These are phyloP conservation scores for Polysphondylium violaceum DNA, from an alignment of 78 protist genomes.

Conservation along the genomic window DNA sequence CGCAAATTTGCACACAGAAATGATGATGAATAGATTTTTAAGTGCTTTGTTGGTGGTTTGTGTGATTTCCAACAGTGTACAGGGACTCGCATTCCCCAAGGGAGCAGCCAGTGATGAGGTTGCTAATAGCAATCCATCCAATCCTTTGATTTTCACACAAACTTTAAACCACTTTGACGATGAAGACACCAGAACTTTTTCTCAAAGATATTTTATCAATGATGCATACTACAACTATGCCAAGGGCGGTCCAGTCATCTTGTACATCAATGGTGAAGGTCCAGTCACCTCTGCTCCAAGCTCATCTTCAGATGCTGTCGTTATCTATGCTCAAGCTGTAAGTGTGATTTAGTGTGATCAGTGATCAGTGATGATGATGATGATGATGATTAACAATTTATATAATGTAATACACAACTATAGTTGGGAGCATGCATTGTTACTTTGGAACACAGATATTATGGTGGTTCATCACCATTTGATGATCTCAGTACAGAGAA, in stretches of 20 bases:
- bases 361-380: background rate
- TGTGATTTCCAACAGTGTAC: background rate
- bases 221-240: constrained; percentile 41
- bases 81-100: constrained; percentile 2
- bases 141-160: constrained; percentile 45
- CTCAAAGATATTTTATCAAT: constrained; percentile 44
- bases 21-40: no score
- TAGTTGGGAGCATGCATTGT: constrained; percentile 71
- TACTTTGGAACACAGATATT: constrained; percentile 91
- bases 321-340: constrained; percentile 45
- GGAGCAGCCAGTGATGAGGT: background rate
- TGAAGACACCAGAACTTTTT: constrained; percentile 15
- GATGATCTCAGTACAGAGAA: constrained; percentile 68
- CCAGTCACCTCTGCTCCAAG: constrained; percentile 65
- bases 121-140: background rate
- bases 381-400: background rate
- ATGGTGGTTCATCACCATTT: constrained; percentile 88
- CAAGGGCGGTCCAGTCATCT: constrained; percentile 59
- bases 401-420: no score
- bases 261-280: constrained; percentile 80
- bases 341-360: background rate
- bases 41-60: background rate
- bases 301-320: constrained; percentile 24
- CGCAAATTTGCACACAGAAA: background rate
- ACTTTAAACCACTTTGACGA: constrained; percentile 64